These are phyloP conservation scores for Rhodamnia rubescens DNA, from an alignment of 345 rosid genomes.

Conservation along the genomic window DNA sequence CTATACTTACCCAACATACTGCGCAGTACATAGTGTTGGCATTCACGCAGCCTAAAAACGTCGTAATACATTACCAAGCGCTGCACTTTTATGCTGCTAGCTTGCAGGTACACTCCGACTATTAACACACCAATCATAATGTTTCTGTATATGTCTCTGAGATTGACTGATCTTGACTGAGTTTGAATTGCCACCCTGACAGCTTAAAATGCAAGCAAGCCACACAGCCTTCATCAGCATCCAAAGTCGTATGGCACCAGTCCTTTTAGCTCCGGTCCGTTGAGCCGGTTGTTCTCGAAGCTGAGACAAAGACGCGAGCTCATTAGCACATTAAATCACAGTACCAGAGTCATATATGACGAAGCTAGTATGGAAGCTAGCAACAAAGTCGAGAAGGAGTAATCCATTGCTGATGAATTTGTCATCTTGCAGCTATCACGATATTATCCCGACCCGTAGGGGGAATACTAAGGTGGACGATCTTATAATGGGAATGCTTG, in stretches of 20 bases:
- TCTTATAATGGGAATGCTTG: not conserved
- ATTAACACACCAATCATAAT: not conserved
- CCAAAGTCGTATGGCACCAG: slow-evolving; percentile 60
- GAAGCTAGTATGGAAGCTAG: not conserved
- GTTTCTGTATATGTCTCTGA: not conserved
- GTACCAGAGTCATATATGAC: not conserved
- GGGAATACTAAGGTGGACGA: not conserved
- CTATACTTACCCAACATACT: not conserved
- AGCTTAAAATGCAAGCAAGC: not conserved
- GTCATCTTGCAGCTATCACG: not conserved
- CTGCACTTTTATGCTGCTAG: not conserved
- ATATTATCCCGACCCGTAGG: not conserved
- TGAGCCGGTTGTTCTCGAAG: slow-evolving; percentile 41
- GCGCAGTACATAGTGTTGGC: not conserved
- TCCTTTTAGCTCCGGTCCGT: slow-evolving; percentile 70
- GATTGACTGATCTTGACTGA: not conserved
- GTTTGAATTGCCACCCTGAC: not conserved
- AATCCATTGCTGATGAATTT: not conserved
- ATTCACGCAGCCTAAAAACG: not conserved
- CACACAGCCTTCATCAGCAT: slow-evolving; percentile 27
- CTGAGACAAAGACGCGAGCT: slow-evolving; percentile 17
- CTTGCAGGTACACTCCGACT: not conserved
- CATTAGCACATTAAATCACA: not conserved
- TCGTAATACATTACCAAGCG: not conserved
- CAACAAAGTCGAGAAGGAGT: not conserved